phyloP scores from a whole-genome alignment of 2,329 filamentous ascomycete species.

The Epichloe gansuensis region DNA sequence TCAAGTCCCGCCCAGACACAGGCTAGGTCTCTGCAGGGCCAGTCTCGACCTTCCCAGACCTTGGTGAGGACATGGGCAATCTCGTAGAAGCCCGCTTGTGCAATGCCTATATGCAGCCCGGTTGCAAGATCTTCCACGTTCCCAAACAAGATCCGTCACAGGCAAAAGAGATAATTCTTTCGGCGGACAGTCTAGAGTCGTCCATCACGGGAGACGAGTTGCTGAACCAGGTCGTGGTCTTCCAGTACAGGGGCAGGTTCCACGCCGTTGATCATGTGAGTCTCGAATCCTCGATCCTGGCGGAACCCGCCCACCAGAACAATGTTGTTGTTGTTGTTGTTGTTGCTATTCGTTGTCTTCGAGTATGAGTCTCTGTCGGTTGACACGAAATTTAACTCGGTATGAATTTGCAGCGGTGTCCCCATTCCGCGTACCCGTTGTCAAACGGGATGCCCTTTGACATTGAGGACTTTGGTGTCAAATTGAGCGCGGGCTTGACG shows the following conservation, averaged over 20 bases:
- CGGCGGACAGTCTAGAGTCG: conserved; percentile 9
- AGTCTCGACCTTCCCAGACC: conserved; percentile 41
- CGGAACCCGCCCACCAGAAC: not conserved
- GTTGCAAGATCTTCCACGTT: conserved; percentile 46
- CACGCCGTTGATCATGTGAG: conserved; percentile 56
- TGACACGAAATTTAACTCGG: too few relatives aligned
- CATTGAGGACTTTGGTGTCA: conserved; percentile 59
- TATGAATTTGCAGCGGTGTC: conserved; percentile 39
- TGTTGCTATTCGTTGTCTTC: too few relatives aligned
- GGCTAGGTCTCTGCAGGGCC: conserved; percentile 43
- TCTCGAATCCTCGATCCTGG: conserved; percentile 2
- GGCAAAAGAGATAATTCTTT: conserved; percentile 18
- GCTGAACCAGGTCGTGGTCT: conserved; percentile 51
- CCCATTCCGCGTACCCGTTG: conserved; percentile 53
- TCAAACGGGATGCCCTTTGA: conserved; percentile 52
- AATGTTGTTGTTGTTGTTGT: not conserved
- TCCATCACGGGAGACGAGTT: conserved; percentile 17
- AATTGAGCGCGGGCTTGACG: conserved; percentile 46
- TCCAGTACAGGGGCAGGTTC: conserved; percentile 49
- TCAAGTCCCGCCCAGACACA: conserved; percentile 7
- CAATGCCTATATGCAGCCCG: conserved; percentile 26
- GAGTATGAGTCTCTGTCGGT: too few relatives aligned
- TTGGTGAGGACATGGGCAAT: conserved; percentile 26
- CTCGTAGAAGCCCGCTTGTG: conserved; percentile 27
- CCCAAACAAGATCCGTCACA: conserved; percentile 27